Conservation (phyloP, 345 rosid genomes). For the Kernera saxatilis region DNA sequence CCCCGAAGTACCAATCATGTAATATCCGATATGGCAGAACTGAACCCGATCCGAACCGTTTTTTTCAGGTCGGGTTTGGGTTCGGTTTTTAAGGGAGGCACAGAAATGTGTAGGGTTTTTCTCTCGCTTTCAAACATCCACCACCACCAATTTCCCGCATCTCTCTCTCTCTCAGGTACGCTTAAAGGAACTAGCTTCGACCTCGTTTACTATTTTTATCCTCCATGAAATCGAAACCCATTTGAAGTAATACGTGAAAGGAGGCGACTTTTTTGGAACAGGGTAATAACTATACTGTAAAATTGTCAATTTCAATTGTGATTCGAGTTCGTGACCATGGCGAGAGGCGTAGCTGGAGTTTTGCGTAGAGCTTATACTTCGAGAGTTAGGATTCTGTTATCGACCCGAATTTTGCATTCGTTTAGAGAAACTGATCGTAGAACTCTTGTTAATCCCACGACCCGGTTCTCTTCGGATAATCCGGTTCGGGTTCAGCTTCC, state of each 20-base stretch:
- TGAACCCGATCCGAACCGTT: too few relatives aligned
- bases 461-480: slow-evolving; percentile 29
- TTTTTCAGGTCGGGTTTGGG: too few relatives aligned
- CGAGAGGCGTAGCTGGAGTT: slow-evolving; percentile 42
- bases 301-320: not conserved
- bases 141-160: not conserved
- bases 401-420: slow-evolving; percentile 36
- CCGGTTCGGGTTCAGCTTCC: not conserved
- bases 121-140: not conserved
- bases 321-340: slow-evolving; percentile 33
- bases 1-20: too few relatives aligned
- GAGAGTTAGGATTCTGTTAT: slow-evolving; percentile 28
- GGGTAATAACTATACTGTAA: not conserved
- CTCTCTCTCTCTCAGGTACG: not conserved
- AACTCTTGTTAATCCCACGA: slow-evolving; percentile 9
- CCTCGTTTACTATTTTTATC: slow-evolving; percentile 8
- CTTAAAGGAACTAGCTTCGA: not conserved
- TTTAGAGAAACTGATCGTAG: slow-evolving; percentile 25
- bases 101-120: slow-evolving; percentile 12
- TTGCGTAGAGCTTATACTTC: slow-evolving; percentile 40
- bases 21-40: too few relatives aligned
- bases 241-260: not conserved
- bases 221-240: not conserved
- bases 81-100: not conserved
- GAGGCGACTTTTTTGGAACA: slow-evolving; percentile 6